Evolutionary conservation across 345 rosid species (phyloP).

Genomic region (Pistacia integerrima): DNA sequence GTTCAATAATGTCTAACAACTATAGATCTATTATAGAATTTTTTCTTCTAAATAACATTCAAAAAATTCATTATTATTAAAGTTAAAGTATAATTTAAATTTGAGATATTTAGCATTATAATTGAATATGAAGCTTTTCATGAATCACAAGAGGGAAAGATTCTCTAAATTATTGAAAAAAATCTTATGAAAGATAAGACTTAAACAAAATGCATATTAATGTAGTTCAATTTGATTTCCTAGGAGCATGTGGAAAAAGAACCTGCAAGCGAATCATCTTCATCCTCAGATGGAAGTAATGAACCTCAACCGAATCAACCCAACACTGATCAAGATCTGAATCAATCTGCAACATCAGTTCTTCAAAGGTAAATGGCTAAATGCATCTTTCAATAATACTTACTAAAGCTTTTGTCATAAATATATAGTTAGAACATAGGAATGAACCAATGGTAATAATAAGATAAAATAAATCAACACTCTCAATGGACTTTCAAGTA

Average conservation of each 20-base stretch:
- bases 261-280: constrained; percentile 10
- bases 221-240: not conserved
- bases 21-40: not conserved
- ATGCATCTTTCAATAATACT: not conserved
- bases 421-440: not conserved
- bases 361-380: constrained; percentile 14
- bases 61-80: too few relatives aligned
- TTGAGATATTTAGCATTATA: too few relatives aligned
- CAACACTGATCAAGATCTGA: not conserved
- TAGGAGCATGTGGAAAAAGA: not conserved
- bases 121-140: too few relatives aligned
- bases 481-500: not conserved
- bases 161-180: too few relatives aligned
- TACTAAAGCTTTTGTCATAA: not conserved
- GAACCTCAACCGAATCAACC: not conserved
- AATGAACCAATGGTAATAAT: not conserved
- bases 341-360: not conserved
- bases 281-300: constrained; percentile 18
- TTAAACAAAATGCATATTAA: not conserved
- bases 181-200: not conserved
- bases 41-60: too few relatives aligned
- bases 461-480: too few relatives aligned
- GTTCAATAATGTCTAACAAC: not conserved
- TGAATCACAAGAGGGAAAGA: not conserved
- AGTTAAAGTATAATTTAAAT: too few relatives aligned